Conservation (phyloP, 2,329 filamentous ascomycete genomes). For the Aspergillus clavatus region DNA sequence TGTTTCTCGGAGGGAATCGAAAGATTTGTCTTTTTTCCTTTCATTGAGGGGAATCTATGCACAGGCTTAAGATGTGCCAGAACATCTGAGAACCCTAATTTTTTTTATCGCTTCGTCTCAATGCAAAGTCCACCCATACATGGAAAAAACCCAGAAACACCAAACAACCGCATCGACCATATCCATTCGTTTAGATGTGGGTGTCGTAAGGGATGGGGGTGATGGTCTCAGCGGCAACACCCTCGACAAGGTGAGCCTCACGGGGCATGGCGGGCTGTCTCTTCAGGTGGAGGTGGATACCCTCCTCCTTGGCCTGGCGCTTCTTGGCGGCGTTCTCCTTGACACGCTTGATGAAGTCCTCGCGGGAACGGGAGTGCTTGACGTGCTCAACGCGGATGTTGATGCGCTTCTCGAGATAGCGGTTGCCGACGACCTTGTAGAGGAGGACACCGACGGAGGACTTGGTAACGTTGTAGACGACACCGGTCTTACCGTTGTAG, state of each 20-base stretch:
- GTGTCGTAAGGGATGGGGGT: constrained; percentile 95
- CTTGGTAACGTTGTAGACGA: constrained; percentile 99
- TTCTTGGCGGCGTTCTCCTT: constrained; percentile 93
- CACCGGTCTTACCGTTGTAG: constrained; percentile 98
- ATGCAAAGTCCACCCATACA: constrained; percentile 34
- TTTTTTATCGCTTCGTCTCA: constrained; percentile 36
- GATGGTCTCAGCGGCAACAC: constrained; percentile 86
- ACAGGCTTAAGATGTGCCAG: constrained; percentile 36
- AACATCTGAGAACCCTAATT: constrained; percentile 33
- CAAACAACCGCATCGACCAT: constrained; percentile 35
- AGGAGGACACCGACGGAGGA: constrained; percentile 96
- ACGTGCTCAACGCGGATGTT: constrained; percentile 99
- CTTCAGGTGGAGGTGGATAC: constrained; percentile 87
- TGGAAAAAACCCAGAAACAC: constrained; percentile 35
- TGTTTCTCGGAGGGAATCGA: constrained; percentile 18
- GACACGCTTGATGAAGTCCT: constrained; percentile 93
- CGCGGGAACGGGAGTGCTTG: constrained; percentile 85
- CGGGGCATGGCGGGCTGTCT: constrained; percentile 76
- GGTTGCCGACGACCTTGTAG: constrained; percentile 99
- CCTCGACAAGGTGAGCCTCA: constrained; percentile 73
- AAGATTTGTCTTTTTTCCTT: constrained; percentile 38
- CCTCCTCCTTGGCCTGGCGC: constrained; percentile 87
- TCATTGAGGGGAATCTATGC: constrained; percentile 44
- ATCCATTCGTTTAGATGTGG: constrained; percentile 68
- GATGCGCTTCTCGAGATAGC: constrained; percentile 99